phyloP scores from a whole-genome alignment of 495 filamentous ascomycete genomes.

The Xylaria flabelliformis region DNA sequence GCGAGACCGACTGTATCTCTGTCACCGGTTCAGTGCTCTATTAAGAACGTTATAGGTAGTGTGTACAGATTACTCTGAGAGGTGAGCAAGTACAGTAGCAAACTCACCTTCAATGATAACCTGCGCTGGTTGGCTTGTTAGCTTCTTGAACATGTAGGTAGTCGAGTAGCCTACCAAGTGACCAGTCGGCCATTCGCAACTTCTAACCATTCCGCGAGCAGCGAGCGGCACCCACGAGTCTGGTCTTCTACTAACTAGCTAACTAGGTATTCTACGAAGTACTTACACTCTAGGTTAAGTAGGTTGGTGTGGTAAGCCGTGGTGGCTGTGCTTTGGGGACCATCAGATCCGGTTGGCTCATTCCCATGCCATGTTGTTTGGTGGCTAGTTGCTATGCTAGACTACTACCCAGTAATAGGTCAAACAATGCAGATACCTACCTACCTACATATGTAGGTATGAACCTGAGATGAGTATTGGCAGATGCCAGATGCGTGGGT shows the following conservation, averaged over 20 bases:
- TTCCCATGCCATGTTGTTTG: background rate
- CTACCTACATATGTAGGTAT: slow-evolving; percentile 2
- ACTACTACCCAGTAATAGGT: background rate
- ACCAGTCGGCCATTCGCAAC: background rate
- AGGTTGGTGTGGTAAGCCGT: slow-evolving; percentile 15
- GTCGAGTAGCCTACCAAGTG: background rate
- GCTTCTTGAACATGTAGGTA: background rate
- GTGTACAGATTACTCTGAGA: no score
- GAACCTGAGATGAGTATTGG: background rate
- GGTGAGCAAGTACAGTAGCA: background rate
- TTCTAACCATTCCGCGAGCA: background rate
- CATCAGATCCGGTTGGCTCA: slow-evolving; percentile 24
- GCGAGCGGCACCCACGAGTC: background rate
- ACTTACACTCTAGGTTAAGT: background rate
- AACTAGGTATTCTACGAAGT: no score
- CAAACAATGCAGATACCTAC: no score
- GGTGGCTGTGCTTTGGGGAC: slow-evolving; percentile 14
- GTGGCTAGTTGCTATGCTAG: no score
- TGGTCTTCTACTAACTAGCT: background rate
- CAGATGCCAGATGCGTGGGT: no score
- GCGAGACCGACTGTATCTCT: background rate
- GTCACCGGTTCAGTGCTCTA: background rate
- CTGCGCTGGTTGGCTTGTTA: background rate
- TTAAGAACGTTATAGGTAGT: background rate
- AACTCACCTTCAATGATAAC: background rate